These are phyloP conservation scores for Peltaster fructicola DNA, from an alignment of 2,329 filamentous ascomycete genomes.

Conservation along the genomic window DNA sequence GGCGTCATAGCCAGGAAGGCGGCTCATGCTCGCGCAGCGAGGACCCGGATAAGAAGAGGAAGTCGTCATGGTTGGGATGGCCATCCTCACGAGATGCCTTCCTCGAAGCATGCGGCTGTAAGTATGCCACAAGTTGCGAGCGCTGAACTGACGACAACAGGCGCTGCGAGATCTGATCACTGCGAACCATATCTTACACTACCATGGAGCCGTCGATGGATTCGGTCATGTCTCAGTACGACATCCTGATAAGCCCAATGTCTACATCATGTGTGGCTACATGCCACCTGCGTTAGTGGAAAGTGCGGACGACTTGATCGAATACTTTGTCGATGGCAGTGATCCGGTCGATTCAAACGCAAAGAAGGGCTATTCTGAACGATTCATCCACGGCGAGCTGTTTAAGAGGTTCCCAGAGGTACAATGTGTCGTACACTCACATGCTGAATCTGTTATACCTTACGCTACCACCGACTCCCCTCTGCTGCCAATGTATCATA, in stretches of 20 bases:
- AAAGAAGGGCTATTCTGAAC: constrained; percentile 25
- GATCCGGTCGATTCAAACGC: constrained; percentile 23
- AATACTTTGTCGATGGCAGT: constrained; percentile 27
- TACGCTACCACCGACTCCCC: constrained; percentile 23
- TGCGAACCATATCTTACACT: constrained; percentile 35
- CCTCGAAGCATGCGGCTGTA: too few species aligned
- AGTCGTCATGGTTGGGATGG: too few species aligned
- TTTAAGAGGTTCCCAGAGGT: constrained; percentile 25
- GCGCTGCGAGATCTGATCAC: constrained; percentile 20
- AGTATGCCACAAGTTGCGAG: too few species aligned
- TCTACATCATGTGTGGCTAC: constrained; percentile 33
- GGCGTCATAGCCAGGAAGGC: too few species aligned
- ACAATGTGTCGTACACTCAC: constrained; percentile 28
- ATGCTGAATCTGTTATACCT: constrained; percentile 26
- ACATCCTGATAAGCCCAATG: constrained; percentile 26
- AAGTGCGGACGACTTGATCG: constrained; percentile 27
- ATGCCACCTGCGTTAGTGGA: constrained; percentile 31
- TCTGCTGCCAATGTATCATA: constrained; percentile 24
- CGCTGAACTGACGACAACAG: constrained; percentile 3
- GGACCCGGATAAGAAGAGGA: too few species aligned
- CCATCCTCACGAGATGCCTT: too few species aligned
- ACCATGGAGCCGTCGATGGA: constrained; percentile 33
- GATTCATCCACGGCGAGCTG: constrained; percentile 31
- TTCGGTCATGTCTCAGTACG: constrained; percentile 39
- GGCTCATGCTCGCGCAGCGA: too few species aligned